Conservation (phyloP, 176 grass and related monocot genomes). For the Carex pumila region DNA sequence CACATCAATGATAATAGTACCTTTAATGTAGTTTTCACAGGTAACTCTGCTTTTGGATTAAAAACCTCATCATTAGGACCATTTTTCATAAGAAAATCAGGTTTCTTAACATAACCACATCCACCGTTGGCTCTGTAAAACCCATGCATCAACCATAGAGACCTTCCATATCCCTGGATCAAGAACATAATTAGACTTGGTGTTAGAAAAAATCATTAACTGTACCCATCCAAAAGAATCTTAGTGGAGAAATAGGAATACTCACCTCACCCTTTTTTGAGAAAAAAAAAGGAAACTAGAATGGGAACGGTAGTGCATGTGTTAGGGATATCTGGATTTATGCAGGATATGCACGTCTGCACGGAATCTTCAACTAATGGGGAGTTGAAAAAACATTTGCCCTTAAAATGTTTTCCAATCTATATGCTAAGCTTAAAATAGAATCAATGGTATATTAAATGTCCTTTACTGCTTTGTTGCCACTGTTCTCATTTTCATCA, state of each 20-base stretch:
- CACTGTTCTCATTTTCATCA: not conserved
- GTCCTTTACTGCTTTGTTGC: not conserved
- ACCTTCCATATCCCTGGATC: conserved; percentile 69
- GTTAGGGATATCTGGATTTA: not conserved
- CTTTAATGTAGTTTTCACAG: conserved; percentile 59
- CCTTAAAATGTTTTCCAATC: not conserved
- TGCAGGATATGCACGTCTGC: not conserved
- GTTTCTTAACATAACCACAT: conserved; percentile 91
- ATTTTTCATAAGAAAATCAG: conserved; percentile 76
- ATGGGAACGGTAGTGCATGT: not conserved
- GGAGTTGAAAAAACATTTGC: not conserved
- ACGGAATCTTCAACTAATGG: not conserved
- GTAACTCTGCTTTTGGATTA: conserved; percentile 57
- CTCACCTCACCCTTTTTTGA: not conserved
- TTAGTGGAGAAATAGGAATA: not conserved
- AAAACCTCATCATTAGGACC: conserved; percentile 75
- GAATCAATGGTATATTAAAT: not conserved
- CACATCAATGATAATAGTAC: not conserved
- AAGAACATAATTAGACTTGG: not conserved
- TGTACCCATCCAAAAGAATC: not conserved
- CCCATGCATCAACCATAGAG: conserved; percentile 93
- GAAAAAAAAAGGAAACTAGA: not conserved
- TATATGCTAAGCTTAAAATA: not conserved
- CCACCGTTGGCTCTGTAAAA: conserved; percentile 86
- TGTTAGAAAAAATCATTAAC: conserved; percentile 3